Conservation (phyloP, 106 monocot genomes). For the Phalaenopsis aphrodite region DNA sequence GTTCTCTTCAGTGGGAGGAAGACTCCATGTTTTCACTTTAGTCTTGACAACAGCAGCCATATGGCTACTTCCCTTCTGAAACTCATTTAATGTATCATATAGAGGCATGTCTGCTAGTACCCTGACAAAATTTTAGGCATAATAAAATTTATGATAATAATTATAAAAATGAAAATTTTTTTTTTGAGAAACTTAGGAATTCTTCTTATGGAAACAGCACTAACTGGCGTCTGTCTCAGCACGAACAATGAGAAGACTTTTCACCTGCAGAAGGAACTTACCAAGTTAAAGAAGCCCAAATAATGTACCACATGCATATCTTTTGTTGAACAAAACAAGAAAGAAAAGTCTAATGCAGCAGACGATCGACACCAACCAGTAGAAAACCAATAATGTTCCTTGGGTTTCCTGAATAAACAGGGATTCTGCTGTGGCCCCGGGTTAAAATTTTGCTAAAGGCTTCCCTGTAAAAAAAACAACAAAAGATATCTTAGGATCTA, state of each 20-base stretch:
- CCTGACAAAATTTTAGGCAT: slow-evolving; percentile 35
- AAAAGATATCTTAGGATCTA: not conserved
- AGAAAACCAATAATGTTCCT: slow-evolving; percentile 93
- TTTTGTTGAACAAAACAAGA: slow-evolving; percentile 1
- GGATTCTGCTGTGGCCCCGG: slow-evolving; percentile 91
- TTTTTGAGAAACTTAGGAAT: slow-evolving; percentile 79
- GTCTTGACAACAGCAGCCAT: slow-evolving; percentile 97
- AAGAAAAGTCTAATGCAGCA: not conserved
- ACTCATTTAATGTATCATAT: slow-evolving; percentile 98
- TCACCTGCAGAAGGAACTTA: slow-evolving; percentile 45
- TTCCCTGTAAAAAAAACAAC: slow-evolving; percentile 45
- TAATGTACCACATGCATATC: not conserved
- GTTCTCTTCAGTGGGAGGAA: slow-evolving; percentile 14
- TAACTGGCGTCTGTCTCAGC: slow-evolving; percentile 98
- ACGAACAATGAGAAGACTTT: slow-evolving; percentile 97
- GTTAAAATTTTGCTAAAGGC: slow-evolving; percentile 99
- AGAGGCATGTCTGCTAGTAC: slow-evolving; percentile 97
- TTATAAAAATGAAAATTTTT: not conserved
- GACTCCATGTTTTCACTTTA: slow-evolving; percentile 34
- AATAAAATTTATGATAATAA: slow-evolving; percentile 6
- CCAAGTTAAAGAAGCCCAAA: not conserved
- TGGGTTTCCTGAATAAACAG: slow-evolving; percentile 91
- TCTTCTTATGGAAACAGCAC: slow-evolving; percentile 94
- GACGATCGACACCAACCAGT: slow-evolving; percentile 44
- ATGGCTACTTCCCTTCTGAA: slow-evolving; percentile 99